A percentile compares a stretch with the other conserved stretches of the same genome.
Conservation (phyloP, 306 rosid species). For the Vicia faba region DNA sequence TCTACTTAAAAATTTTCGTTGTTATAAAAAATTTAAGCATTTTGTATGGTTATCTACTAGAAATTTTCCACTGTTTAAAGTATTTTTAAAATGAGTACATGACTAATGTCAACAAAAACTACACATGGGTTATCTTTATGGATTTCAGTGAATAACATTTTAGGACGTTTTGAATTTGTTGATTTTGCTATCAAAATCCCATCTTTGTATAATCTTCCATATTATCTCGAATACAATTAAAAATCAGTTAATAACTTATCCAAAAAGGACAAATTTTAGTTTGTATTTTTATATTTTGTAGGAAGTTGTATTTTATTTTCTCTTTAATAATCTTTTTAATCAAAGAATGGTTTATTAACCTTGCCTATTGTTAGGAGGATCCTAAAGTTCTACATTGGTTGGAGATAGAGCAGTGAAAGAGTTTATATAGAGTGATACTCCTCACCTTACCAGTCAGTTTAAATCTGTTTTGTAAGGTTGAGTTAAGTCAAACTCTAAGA, state of each 20-base stretch:
- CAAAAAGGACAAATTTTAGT: not conserved
- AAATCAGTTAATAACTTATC: not conserved
- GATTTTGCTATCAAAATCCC: slow-evolving; percentile 12
- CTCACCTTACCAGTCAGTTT: too few species aligned
- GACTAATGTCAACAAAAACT: slow-evolving; percentile 4
- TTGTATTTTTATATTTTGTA: not conserved
- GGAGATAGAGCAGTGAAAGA: too few species aligned
- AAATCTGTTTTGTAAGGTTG: too few species aligned
- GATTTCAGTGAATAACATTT: slow-evolving; percentile 9
- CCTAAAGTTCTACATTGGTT: too few species aligned
- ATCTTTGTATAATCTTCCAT: slow-evolving; percentile 23
- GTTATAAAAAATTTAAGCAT: not conserved
- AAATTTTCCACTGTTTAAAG: not conserved
- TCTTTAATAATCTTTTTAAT: slow-evolving; percentile 4
- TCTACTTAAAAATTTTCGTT: too few species aligned
- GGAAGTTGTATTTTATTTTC: slow-evolving; percentile 22
- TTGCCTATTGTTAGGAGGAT: too few species aligned
- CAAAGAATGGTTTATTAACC: not conserved
- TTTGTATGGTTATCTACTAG: slow-evolving; percentile 24
- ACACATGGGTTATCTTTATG: not conserved
- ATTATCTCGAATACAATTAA: not conserved
- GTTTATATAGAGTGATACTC: too few species aligned
- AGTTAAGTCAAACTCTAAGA: too few species aligned
- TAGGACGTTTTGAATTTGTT: slow-evolving; percentile 4
- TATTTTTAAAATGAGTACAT: not conserved